Evolutionary conservation across 129 eudicot species (phyloP).

Genomic region (Gnaphalium uliginosum): DNA sequence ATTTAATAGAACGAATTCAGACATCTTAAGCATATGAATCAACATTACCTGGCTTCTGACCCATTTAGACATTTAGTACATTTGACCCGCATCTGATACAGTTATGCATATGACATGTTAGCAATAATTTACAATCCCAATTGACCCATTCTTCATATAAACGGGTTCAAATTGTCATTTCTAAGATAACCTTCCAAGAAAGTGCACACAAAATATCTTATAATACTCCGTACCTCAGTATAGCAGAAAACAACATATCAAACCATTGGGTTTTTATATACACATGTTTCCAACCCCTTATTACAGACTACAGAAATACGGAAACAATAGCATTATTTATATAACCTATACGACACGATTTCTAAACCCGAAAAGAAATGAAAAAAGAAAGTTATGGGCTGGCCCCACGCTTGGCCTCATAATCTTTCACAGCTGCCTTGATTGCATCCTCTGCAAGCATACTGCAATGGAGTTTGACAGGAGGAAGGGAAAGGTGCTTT

Average conservation of each 20-base stretch:
- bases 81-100: background rate
- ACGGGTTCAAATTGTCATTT: background rate
- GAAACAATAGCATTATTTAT: background rate
- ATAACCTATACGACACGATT: background rate
- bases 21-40: too few species aligned
- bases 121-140: too few species aligned
- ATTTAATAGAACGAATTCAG: too few species aligned
- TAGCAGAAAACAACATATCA: background rate
- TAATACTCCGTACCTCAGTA: background rate
- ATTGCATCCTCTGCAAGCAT: constrained; percentile 98
- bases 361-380: background rate
- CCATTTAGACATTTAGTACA: background rate
- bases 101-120: background rate
- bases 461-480: constrained; percentile 87
- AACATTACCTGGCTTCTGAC: background rate
- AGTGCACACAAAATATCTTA: background rate
- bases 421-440: constrained; percentile 87
- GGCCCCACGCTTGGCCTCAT: constrained; percentile 52
- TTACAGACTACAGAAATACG: background rate
- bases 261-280: background rate
- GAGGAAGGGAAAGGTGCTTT: constrained; percentile 88
- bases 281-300: constrained; percentile 12
- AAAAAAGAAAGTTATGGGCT: constrained; percentile 14
- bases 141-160: background rate
- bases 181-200: background rate